Base-by-base conservation (phyloP, 768 basidiomycete species). In the Termitomyces eurrhizus region DNA sequence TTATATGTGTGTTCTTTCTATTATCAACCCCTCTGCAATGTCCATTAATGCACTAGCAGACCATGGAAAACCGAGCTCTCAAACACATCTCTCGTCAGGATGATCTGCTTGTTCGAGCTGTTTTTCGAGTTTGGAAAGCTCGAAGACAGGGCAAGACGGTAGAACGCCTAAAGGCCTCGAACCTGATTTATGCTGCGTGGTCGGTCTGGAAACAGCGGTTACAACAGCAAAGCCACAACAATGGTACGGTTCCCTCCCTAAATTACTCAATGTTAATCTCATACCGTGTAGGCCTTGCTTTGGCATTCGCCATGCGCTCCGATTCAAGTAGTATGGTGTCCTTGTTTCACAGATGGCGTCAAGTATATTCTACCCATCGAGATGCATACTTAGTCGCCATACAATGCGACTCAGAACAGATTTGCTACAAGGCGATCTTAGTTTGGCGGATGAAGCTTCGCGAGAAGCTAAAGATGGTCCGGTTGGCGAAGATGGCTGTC, bases 91-190 rank as follows among this genome's bases (percentile, higher is more conserved):
- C 75, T 50, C 77, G 85, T 48, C 86, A 84, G 66, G 83, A 90
- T 58, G 77, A 76, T 56, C 74, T 86, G 14, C 76, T 89, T 24
- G 60, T 89, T 35, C 80, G 81, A 49, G 88, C 85, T 33, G 74
- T 87, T 50, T 72, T 79, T 65, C 77, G 84, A 51, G 80, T 89
- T 4, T 88, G 89, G 88, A 87, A 81, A 65, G 85, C 89, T 24
- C 82, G 81, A 42, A 87, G 88, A 65, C 81, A 85, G 9, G 86
- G 85, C 35, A 75, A 72, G 53, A 75, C 85, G 33, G 75, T 90
- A 12, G 82, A 82, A 59, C 78, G 81, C 50, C 82, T 86, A 39
- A 80, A 76, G 56, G 70, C 73, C 5, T 62, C 76, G 21, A 78
- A 83, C 37, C 64, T 85, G 8, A 56, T 82, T 49, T 81, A 78